Percentiles rank a stretch among this genome's conserved stretches.
These are phyloP conservation scores for Talaromyces sp. DNA, from an alignment of 2,329 filamentous ascomycete species.

Conservation along the genomic window DNA sequence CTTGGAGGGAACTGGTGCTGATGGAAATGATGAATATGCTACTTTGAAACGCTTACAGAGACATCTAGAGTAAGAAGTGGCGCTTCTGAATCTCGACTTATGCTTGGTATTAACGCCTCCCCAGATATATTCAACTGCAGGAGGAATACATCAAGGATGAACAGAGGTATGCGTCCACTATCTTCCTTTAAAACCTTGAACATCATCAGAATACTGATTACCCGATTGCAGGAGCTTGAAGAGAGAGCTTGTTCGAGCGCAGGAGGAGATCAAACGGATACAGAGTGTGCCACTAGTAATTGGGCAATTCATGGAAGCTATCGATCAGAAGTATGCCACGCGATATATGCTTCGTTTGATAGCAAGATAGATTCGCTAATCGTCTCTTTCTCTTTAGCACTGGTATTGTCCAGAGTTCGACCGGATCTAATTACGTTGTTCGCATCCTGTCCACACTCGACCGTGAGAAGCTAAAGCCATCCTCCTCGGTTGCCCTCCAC, in stretches of 20 bases:
- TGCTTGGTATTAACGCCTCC: conserved; percentile 21
- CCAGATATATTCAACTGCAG: conserved; percentile 90
- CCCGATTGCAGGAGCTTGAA: conserved; percentile 74
- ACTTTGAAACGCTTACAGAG: conserved; percentile 95
- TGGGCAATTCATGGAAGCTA: conserved; percentile 99
- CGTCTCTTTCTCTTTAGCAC: too few species aligned
- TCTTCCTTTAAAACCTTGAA: neutral
- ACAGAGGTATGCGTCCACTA: conserved; percentile 67
- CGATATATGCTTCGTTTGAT: neutral
- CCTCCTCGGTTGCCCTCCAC: conserved; percentile 94
- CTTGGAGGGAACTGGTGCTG: conserved; percentile 78
- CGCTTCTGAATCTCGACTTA: neutral
- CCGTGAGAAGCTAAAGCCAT: conserved; percentile 96
- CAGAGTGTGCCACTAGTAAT: conserved; percentile 98
- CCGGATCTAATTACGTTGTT: conserved; percentile 98
- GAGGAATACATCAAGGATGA: conserved; percentile 99
- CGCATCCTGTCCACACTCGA: conserved; percentile 97
- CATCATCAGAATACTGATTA: conserved; percentile 7
- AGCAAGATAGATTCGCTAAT: too few species aligned
- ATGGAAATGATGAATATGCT: conserved; percentile 89
- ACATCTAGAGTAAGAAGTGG: conserved; percentile 78
- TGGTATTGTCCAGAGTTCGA: conserved; percentile 97
- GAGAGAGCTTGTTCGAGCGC: conserved; percentile 92
- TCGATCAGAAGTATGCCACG: conserved; percentile 82
- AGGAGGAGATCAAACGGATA: conserved; percentile 99